These are phyloP conservation scores for Westerdykella sp. DNA, from an alignment of 2,329 filamentous ascomycete species.

Conservation along the genomic window DNA sequence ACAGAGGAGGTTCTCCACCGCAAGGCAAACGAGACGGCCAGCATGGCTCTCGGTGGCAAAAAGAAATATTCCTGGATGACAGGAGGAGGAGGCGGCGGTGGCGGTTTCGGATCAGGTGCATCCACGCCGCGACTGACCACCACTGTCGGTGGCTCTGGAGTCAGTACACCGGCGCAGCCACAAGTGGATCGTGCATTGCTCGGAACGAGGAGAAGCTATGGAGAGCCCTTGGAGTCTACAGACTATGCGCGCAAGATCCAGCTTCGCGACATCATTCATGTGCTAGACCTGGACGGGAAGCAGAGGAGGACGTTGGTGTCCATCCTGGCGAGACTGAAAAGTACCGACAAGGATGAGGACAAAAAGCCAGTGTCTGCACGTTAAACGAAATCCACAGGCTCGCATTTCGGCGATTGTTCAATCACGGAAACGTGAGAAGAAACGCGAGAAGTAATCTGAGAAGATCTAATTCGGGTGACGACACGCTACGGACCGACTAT, in stretches of 20 bases:
- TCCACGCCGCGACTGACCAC: conserved; percentile 28
- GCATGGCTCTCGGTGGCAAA: conserved; percentile 65
- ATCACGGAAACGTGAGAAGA: background rate
- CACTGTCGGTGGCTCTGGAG: conserved; percentile 23
- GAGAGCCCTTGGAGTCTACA: conserved; percentile 72
- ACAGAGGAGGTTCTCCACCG: conserved; percentile 73
- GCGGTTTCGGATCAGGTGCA: conserved; percentile 31
- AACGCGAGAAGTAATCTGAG: background rate
- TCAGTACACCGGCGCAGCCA: conserved; percentile 20
- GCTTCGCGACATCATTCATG: conserved; percentile 72
- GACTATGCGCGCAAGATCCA: conserved; percentile 74
- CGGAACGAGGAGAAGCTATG: conserved; percentile 56
- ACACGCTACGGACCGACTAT: too few species aligned
- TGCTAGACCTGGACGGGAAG: conserved; percentile 70
- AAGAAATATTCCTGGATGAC: conserved; percentile 73
- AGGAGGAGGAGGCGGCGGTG: conserved; percentile 43
- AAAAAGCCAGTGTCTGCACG: background rate
- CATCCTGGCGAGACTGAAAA: conserved; percentile 28
- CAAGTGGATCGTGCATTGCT: conserved; percentile 42
- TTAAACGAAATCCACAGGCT: background rate
- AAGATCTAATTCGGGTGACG: background rate
- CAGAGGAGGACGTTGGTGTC: conserved; percentile 50
- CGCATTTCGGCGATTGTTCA: background rate
- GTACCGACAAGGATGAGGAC: conserved; percentile 22
- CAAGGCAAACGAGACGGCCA: conserved; percentile 80